phyloP scores from a whole-genome alignment of 768 basidiomycete species.

The Psilocybe subaeruginosa region DNA sequence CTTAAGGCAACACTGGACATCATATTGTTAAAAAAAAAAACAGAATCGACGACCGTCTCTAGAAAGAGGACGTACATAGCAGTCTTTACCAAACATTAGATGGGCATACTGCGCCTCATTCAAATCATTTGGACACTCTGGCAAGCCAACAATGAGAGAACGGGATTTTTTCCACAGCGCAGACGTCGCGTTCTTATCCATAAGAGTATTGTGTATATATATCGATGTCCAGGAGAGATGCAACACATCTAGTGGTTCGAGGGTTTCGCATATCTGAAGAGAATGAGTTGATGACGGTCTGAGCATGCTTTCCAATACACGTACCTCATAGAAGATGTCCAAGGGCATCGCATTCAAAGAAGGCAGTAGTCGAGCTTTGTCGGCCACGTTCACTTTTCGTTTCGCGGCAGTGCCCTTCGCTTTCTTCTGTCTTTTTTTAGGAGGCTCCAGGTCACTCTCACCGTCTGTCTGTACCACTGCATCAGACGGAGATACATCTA shows the following conservation, averaged over 20 bases:
- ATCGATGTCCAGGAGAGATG: slow-evolving; percentile 40
- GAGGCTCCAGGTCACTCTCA: neutral
- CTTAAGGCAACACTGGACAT: neutral
- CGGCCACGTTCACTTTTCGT: neutral
- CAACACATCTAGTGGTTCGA: slow-evolving; percentile 39
- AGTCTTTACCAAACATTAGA: neutral
- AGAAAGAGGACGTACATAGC: neutral
- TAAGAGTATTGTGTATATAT: slow-evolving; percentile 28
- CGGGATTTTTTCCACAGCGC: slow-evolving; percentile 1
- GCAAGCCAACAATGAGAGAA: neutral
- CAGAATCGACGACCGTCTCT: neutral
- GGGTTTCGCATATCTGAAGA: slow-evolving; percentile 36
- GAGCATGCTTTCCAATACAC: neutral
- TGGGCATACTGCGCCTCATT: neutral
- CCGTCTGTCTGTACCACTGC: neutral
- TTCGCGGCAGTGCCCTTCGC: neutral
- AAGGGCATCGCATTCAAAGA: neutral
- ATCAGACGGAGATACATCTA: neutral
- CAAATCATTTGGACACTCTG: neutral
- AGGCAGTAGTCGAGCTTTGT: neutral
- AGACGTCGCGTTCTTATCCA: slow-evolving; percentile 11
- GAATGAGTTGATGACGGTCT: neutral
- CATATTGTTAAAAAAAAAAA: no score
- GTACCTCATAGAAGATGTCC: neutral
- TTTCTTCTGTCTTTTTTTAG: neutral